Conservation (phyloP, 2,329 filamentous ascomycete genomes). For the Penicillium sp. region DNA sequence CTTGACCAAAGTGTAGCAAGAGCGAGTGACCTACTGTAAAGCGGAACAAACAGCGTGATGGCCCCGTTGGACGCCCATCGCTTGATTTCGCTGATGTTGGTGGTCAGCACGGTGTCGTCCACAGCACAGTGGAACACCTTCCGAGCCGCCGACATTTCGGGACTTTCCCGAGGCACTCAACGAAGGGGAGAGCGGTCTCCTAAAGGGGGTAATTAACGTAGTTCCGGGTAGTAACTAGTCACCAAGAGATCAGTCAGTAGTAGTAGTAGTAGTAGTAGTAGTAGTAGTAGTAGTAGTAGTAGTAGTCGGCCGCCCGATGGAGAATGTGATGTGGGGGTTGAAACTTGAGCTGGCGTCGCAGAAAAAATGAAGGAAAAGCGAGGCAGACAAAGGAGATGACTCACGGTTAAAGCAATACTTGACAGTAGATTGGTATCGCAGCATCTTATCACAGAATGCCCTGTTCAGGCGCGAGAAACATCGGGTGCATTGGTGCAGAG, state of each 20-base stretch:
- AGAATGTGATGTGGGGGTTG: slow-evolving; percentile 26
- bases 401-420: slow-evolving; percentile 26
- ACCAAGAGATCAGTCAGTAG: not conserved
- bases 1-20: not conserved
- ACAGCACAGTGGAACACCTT: slow-evolving; percentile 51
- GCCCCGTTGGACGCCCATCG: slow-evolving; percentile 48
- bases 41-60: slow-evolving; percentile 49
- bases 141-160: slow-evolving; percentile 37
- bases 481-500: slow-evolving; percentile 15
- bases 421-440: slow-evolving; percentile 23
- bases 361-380: not conserved
- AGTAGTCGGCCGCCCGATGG: no score
- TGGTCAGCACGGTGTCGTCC: slow-evolving; percentile 50
- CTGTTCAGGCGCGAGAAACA: slow-evolving; percentile 16
- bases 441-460: slow-evolving; percentile 26
- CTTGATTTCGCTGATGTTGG: slow-evolving; percentile 52
- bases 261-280: no score
- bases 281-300: no score
- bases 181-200: slow-evolving; percentile 2
- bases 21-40: slow-evolving; percentile 43
- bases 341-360: slow-evolving; percentile 14
- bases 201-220: slow-evolving; percentile 11
- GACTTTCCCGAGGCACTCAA: not conserved
- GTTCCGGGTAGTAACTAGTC: slow-evolving; percentile 8
- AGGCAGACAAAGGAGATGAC: slow-evolving; percentile 14